phyloP scores from a whole-genome alignment of 805 yeast genomes.

The Candida sithepensis region DNA sequence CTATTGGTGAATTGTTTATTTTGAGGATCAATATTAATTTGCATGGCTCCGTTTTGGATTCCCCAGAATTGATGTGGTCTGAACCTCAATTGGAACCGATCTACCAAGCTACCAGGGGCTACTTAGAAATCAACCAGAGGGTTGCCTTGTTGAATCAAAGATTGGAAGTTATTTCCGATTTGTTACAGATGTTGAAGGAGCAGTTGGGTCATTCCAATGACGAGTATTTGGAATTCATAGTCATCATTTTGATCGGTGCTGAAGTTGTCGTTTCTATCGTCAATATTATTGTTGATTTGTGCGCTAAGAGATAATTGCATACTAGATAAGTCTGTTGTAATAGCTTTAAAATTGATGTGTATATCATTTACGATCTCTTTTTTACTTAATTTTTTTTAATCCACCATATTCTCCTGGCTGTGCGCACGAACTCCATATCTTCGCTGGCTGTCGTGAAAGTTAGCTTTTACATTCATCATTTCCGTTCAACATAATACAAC shows the following conservation, averaged over 20 bases:
- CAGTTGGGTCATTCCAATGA: slow-evolving; percentile 94
- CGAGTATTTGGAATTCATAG: slow-evolving; percentile 87
- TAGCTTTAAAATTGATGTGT: too few relatives aligned
- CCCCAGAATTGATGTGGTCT: slow-evolving; percentile 98
- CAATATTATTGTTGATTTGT: slow-evolving; percentile 53
- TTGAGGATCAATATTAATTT: slow-evolving; percentile 75
- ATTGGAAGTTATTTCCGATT: slow-evolving; percentile 87
- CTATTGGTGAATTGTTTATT: slow-evolving; percentile 93
- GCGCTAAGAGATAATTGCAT: slow-evolving; percentile 17
- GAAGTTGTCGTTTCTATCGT: slow-evolving; percentile 86
- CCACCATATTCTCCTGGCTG: too few relatives aligned
- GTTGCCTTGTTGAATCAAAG: slow-evolving; percentile 88
- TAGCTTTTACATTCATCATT: too few relatives aligned
- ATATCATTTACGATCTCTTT: too few relatives aligned
- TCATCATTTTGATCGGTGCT: slow-evolving; percentile 85
- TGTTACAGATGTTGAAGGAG: slow-evolving; percentile 93
- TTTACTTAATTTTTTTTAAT: too few relatives aligned
- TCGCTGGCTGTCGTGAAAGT: too few relatives aligned
- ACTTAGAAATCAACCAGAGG: slow-evolving; percentile 90
- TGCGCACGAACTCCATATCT: too few relatives aligned
- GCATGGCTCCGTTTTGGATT: slow-evolving; percentile 87
- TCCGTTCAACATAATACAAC: too few relatives aligned
- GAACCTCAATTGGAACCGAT: slow-evolving; percentile 98
- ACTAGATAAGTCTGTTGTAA: too few relatives aligned
- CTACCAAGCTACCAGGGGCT: slow-evolving; percentile 95